Base-by-base conservation (phyloP, 1,284 basidiomycete species). In the Boletus subluridellus region DNA sequence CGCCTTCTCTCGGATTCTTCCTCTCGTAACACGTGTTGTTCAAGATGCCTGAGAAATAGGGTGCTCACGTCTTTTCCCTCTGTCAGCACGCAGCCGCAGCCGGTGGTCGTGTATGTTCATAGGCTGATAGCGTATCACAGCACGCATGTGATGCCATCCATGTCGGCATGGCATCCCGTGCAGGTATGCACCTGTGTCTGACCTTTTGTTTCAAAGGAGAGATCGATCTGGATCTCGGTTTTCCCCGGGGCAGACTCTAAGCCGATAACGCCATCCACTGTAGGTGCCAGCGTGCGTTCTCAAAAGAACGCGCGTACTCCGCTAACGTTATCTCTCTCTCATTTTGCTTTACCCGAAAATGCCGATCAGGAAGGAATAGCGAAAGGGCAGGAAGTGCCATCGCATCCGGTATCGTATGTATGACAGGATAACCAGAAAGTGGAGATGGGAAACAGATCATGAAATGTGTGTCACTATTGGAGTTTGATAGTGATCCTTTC, bases 1-100 rank as follows among this genome's bases (percentile, higher is more conserved):
- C 30, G 38, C 48, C 46, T 46, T 48, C 56, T 55, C 46, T 49
- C 62, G 37, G 49, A 35, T 56, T 50, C 49, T 57, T 55, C 63
- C 30, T 38, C 35, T 15, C 15, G 5, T 44, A 54, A 66, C 66
- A 70, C 65, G 67, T 72, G 69, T 70, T 58, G 44, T 49, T 49
- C 54, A 24, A 56, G 56, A 60, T 70, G 54, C 32, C 26, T 11
- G 55, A 48, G 49, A 54, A 65, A 62, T 1, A 24, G 62, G 66
- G 65, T 70, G 11, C 38, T 37, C 48, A 51, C 49, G 47, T 46
- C 35, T 28, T 50, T 45, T 41, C 24, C 35, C 32, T 45, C 39
- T 51, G 57, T 53, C 55, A 37, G 52, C 32, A 37, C 54, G 61
- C 66, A 59, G 58, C 53, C 39, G 56, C 57, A 58, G 55, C 12